phyloP scores from a whole-genome alignment of 1,139 yeast species.

The Debaryomyces fabryi region DNA sequence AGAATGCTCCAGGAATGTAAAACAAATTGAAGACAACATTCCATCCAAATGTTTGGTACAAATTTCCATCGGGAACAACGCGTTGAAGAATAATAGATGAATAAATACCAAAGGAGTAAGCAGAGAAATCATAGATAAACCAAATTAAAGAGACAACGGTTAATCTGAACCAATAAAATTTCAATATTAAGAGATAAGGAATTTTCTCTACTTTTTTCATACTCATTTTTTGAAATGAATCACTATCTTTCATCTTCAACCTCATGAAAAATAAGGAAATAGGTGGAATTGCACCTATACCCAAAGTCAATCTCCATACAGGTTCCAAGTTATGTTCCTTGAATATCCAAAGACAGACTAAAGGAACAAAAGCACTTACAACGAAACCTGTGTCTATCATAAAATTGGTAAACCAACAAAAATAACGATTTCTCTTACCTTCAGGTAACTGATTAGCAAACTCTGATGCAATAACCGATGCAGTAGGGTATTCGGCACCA shows the following conservation, averaged over 20 bases:
- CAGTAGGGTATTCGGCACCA: slow-evolving; percentile 92
- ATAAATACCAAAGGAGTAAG: slow-evolving; percentile 85
- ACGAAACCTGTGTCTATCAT: slow-evolving; percentile 92
- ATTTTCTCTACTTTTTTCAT: slow-evolving; percentile 60
- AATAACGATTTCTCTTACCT: slow-evolving; percentile 86
- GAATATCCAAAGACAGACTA: slow-evolving; percentile 85
- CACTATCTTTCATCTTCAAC: slow-evolving; percentile 72
- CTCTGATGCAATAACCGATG: slow-evolving; percentile 93
- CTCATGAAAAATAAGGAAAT: slow-evolving; percentile 75
- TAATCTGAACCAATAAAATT: slow-evolving; percentile 85
- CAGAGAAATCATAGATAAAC: slow-evolving; percentile 89
- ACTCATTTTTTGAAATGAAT: slow-evolving; percentile 67
- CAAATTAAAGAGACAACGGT: slow-evolving; percentile 73
- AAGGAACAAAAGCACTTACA: slow-evolving; percentile 79
- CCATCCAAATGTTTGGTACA: slow-evolving; percentile 88
- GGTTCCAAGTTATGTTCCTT: slow-evolving; percentile 68
- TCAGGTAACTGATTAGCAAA: slow-evolving; percentile 78
- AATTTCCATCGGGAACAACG: slow-evolving; percentile 61
- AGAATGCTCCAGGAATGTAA: slow-evolving; percentile 85
- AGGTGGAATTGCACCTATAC: slow-evolving; percentile 92
- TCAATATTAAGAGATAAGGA: slow-evolving; percentile 71
- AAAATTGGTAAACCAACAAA: slow-evolving; percentile 83
- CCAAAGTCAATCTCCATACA: slow-evolving; percentile 92
- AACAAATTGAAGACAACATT: slow-evolving; percentile 84
- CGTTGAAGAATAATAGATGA: slow-evolving; percentile 65